These are phyloP conservation scores for Zygosaccharomyces pseudobailii DNA, from an alignment of 1,139 yeast species.

Conservation along the genomic window DNA sequence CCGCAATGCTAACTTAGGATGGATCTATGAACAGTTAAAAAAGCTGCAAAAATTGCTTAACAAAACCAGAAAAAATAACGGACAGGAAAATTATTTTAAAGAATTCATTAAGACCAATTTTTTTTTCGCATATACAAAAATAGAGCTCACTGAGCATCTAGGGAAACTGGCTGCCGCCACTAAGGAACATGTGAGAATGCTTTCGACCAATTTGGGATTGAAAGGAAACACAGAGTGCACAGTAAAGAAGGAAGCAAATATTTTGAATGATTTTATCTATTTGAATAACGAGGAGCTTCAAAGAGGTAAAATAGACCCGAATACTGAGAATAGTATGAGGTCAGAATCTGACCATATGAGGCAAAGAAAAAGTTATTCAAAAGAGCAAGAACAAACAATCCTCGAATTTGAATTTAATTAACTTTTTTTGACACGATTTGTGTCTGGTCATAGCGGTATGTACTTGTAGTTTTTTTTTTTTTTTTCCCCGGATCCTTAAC, in stretches of 20 bases:
- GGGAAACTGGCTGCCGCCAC: not conserved
- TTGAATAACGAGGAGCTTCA: not conserved
- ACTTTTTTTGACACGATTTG: too few species aligned
- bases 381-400: too few species aligned
- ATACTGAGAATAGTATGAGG: not conserved
- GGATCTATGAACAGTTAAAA: not conserved
- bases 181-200: not conserved
- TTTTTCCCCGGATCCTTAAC: too few species aligned
- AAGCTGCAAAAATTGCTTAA: not conserved
- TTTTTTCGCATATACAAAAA: not conserved
- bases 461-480: too few species aligned
- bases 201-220: not conserved
- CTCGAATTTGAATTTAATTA: too few species aligned
- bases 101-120: too few species aligned
- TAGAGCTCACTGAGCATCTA: not conserved
- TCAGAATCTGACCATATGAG: not conserved
- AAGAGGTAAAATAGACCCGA: not conserved
- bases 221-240: not conserved
- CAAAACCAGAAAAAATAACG: too few species aligned
- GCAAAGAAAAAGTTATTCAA: not conserved
- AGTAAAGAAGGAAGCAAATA: not conserved
- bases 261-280: not conserved
- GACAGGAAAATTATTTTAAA: too few species aligned
- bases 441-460: too few species aligned
- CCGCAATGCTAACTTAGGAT: not conserved